Conservation (phyloP, 192 early-diverging fungal genomes). For the Helicostylum pulchrum region DNA sequence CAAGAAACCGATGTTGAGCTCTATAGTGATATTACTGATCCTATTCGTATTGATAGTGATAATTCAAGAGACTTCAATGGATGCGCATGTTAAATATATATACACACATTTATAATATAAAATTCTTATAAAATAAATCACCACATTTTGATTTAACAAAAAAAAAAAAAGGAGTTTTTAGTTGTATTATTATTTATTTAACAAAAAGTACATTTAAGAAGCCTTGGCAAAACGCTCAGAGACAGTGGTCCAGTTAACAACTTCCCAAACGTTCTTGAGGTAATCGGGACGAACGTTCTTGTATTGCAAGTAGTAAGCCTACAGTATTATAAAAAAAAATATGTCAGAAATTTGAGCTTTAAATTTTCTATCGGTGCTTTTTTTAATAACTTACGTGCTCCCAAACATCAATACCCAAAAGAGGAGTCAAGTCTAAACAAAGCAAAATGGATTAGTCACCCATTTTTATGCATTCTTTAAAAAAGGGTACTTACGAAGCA, state of each 20-base stretch:
- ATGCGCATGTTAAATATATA: conserved; percentile 60
- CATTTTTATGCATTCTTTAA: neutral
- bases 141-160: neutral
- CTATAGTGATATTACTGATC: conserved; percentile 82
- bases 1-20: conserved; percentile 89
- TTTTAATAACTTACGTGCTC: conserved; percentile 63
- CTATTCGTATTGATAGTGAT: conserved; percentile 86
- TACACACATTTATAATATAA: neutral
- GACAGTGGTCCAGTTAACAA: conserved; percentile 98
- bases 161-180: neutral
- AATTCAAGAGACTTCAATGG: conserved; percentile 51
- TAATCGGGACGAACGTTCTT: conserved; percentile 98
- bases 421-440: conserved; percentile 61
- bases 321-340: neutral
- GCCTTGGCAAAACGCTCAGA: conserved; percentile 77
- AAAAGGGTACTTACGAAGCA: conserved; percentile 32
- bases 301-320: conserved; percentile 96
- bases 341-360: neutral
- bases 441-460: neutral
- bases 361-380: too few species aligned
- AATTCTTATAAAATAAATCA: neutral
- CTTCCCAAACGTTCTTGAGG: conserved; percentile 90
- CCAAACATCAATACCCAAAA: conserved; percentile 94
- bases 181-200: neutral
- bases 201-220: conserved; percentile 29